Evolutionary conservation across 139 green algal genomes (phyloP).

Genomic region (Chlamydomonas sp.): DNA sequence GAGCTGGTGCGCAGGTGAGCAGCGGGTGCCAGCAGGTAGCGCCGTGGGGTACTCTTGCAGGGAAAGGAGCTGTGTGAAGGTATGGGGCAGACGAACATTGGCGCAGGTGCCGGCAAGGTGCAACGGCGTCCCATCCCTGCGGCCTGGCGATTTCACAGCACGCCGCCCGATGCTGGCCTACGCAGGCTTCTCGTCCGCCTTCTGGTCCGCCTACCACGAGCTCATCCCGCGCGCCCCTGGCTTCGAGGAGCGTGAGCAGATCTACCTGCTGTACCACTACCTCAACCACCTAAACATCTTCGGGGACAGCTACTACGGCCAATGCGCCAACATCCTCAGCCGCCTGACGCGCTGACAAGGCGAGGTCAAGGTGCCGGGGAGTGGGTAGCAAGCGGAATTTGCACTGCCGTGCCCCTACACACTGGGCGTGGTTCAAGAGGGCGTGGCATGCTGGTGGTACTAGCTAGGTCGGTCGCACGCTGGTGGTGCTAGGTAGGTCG

Average conservation of each 20-base stretch:
- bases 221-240: conserved; percentile 37
- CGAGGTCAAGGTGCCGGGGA: neutral
- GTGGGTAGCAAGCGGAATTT: too few species aligned
- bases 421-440: too few species aligned
- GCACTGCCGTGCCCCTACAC: too few species aligned
- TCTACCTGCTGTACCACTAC: conserved; percentile 95
- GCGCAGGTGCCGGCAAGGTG: too few species aligned
- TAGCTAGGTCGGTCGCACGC: too few species aligned
- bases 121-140: too few species aligned
- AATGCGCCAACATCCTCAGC: conserved; percentile 60
- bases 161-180: too few species aligned
- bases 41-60: neutral
- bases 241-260: conserved; percentile 74
- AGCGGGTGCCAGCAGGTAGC: neutral
- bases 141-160: neutral
- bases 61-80: neutral
- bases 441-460: too few species aligned
- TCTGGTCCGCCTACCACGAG: conserved; percentile 51
- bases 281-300: conserved; percentile 96
- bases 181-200: conserved; percentile 54
- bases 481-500: too few species aligned
- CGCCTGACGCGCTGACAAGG: conserved; percentile 32
- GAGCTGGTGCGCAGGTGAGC: conserved; percentile 86
- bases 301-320: conserved; percentile 70
- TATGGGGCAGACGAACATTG: too few species aligned